Evolutionary conservation across 2,329 filamentous ascomycete species (phyloP), one percentile per base, ranked within the genome.

Genomic region (Fusarium brachygibbosum): DNA sequence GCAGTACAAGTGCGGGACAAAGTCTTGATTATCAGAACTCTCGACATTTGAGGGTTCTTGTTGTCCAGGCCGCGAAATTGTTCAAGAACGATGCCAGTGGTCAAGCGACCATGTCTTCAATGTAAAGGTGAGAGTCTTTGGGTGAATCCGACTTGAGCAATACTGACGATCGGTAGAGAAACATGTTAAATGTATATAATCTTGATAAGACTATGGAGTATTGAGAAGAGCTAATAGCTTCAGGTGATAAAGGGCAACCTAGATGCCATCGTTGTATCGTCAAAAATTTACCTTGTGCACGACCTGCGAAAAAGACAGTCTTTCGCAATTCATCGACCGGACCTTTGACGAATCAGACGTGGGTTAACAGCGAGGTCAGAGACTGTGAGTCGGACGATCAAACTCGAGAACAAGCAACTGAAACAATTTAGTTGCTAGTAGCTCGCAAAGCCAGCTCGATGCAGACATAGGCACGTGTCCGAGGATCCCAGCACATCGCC

Each of bases 231-330:
- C 49, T 70, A 11, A 66, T 23, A 1, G 13, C 6, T 5, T 8
- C 44, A 82, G 79, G 80, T 41, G 80, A 82, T 41, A 79, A 82
- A 55, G 75, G 76, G n/a, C 75, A 74, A 3, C 80, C 80, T 4
- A 75, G 68, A 40, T 82, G 80, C 52, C 73, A 76, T 16, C 72
- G 78, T 5, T 82, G 80, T 42, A 66, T 75, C 37, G 51, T 63
- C 11, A 80, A 79, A 42, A 69, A 75, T 17, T 66, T 82, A 10
- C 67, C 75, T 0, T 82, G 80, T 53, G 71, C 74, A 1, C 75
- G 79, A 1, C 80, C 80, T 1, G 70, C 69, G 1, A 78, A 76
- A 41, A 76, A 73, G 66, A 79, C 78, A 1, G 76, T 81, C 8
- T 82, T 82, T 66, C 76, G 77, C 7, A 79, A 80, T 42, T 75